A percentile compares a stretch with the other conserved stretches of the same genome.
These are phyloP conservation scores for Ceratobasidium papillatum DNA, from an alignment of 1,284 basidiomycete genomes.

Conservation along the genomic window DNA sequence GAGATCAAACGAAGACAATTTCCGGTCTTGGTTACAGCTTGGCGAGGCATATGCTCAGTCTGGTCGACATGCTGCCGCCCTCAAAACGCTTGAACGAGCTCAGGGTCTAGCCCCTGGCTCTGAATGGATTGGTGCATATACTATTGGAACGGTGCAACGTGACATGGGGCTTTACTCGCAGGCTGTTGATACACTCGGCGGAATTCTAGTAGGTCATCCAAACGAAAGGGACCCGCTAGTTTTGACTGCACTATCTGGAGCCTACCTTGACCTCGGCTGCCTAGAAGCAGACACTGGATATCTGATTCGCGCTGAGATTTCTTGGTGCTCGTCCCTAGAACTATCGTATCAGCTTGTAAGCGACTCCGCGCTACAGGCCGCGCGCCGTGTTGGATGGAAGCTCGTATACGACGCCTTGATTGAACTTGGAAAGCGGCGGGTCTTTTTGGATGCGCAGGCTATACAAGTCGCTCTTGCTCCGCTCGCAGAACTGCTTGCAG, in stretches of 20 bases:
- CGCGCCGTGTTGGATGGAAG: slow-evolving; percentile 87
- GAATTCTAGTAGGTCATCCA: slow-evolving; percentile 66
- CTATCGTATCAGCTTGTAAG: slow-evolving; percentile 66
- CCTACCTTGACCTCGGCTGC: slow-evolving; percentile 76
- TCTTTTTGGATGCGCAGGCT: slow-evolving; percentile 49
- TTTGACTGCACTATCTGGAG: slow-evolving; percentile 76
- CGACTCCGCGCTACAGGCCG: slow-evolving; percentile 59
- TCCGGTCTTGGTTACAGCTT: slow-evolving; percentile 85
- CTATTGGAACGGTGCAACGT: slow-evolving; percentile 86
- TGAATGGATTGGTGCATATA: slow-evolving; percentile 87
- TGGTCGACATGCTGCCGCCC: slow-evolving; percentile 87
- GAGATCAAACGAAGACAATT: slow-evolving; percentile 80
- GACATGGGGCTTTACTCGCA: slow-evolving; percentile 80
- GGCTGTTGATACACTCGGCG: slow-evolving; percentile 74
- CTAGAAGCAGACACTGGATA: slow-evolving; percentile 75
- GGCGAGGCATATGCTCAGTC: slow-evolving; percentile 92
- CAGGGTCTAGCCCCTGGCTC: slow-evolving; percentile 68
- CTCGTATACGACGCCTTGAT: slow-evolving; percentile 80
- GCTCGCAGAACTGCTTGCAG: slow-evolving; percentile 20
- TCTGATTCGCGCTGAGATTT: slow-evolving; percentile 74
- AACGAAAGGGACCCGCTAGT: slow-evolving; percentile 68
- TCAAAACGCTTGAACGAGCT: slow-evolving; percentile 86
- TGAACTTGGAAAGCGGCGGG: slow-evolving; percentile 61
- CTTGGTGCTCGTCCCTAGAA: slow-evolving; percentile 69
- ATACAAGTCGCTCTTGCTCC: slow-evolving; percentile 47